Evolutionary conservation across 1,284 basidiomycete species (phyloP), one percentile per base, ranked within the genome.

Genomic region (Acaromyces ingoldii): DNA sequence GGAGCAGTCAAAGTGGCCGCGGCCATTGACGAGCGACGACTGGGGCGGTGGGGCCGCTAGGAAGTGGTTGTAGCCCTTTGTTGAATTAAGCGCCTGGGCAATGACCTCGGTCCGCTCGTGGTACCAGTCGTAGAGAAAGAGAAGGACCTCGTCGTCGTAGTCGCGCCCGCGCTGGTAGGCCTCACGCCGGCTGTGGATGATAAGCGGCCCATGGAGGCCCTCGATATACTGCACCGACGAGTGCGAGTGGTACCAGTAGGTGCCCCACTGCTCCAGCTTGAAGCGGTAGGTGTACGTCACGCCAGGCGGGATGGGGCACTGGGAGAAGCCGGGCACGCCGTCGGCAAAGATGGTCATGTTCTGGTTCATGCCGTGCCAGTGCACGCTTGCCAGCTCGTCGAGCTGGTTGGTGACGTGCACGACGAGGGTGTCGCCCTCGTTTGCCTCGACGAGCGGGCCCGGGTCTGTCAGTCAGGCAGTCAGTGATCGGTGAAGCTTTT

Each of bases 21-120:
- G 60, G 1, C 82, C 82, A 49, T 84, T 83, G 65, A 84, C 76
- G 17, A 82, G 65, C 1, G 80, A 81, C 0, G 79, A 75, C 46
- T 81, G 70, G 0, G 80, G 76, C 1, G 70, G 67, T 1, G 67
- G 67, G 4, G 71, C 67, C 6, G 68, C 72, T 30, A 62, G 52
- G n/a, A 64, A 49, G 3, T 64, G 69, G 22, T 63, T 60, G 54
- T 72, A 69, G 13, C 58, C 60, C 9, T 56, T 49, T 13, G 44
- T 51, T 4, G 60, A 61, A 4, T 67, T 51, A 34, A 65, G 57
- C 41, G 56, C 46, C 1, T 33, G 25, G 4, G 60, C 52, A 25
- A 58, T 61, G 15, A 51, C 52, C 25, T 64, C 55, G 24, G 62
- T 59, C 22, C 54, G 57, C 34, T 65, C 55, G 39, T 70, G 65